phyloP scores from a whole-genome alignment of 1,284 basidiomycete genomes.

The Moesziomyces antarcticus region DNA sequence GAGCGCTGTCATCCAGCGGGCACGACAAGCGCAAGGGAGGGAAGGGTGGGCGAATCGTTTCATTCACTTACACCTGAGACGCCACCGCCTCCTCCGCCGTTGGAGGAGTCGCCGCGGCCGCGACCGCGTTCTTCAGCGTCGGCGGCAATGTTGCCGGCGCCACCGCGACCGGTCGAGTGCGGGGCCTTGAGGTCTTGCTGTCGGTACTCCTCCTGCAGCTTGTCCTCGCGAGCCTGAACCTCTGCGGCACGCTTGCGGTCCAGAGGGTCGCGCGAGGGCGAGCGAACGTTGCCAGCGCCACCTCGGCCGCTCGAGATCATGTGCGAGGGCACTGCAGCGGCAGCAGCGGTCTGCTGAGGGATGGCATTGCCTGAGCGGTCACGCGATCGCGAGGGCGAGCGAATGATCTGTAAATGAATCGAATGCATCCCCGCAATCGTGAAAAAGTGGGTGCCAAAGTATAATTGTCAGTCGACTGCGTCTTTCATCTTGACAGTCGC shows the following conservation, averaged over 20 bases:
- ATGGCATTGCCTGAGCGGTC: constrained; percentile 42
- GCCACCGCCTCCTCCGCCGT: constrained; percentile 17
- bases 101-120: constrained; percentile 19
- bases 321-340: constrained; percentile 36
- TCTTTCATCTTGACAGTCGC: no score
- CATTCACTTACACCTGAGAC: constrained; percentile 45
- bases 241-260: constrained; percentile 64
- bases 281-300: constrained; percentile 80
- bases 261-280: constrained; percentile 74
- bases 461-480: constrained; percentile 1
- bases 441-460: background rate
- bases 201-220: constrained; percentile 68
- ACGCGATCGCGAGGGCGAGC: constrained; percentile 48
- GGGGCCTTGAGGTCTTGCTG: constrained; percentile 67
- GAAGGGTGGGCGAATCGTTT: background rate
- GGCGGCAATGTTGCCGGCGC: constrained; percentile 73
- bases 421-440: background rate
- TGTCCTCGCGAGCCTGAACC: constrained; percentile 42
- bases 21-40: no score
- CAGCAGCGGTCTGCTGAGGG: constrained; percentile 17
- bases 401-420: constrained; percentile 40
- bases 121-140: constrained; percentile 47
- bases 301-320: constrained; percentile 76
- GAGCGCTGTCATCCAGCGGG: no score
- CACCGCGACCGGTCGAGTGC: constrained; percentile 78